Base-by-base conservation (phyloP, 2,329 filamentous ascomycete genomes). In the Colletotrichum incanum region DNA sequence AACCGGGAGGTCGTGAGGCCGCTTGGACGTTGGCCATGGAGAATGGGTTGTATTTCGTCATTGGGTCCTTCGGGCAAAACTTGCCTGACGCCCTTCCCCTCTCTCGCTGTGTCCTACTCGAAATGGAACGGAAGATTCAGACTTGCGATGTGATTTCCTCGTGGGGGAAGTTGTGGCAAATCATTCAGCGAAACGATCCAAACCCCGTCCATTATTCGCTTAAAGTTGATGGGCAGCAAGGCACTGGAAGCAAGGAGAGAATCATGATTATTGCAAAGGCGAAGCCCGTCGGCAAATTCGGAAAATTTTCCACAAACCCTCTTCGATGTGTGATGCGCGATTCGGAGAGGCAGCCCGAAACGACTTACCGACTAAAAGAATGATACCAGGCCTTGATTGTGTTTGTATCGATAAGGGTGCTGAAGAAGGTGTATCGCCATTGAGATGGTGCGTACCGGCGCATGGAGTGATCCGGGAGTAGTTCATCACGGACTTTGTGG, bases 1-100 rank as follows among this genome's bases (percentile, higher is more conserved):
- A 72, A 72, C 65, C 69, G 65, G 58, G 58, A 68, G 50, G 52
- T 64, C 18, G 43, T 6, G 58, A 59, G 50, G 23, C 58, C 58
- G 65, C 20, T 56, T 31, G 7, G 49, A 26, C 55, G 52, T 31
- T 7, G 34, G 16, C 39, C n/a, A 47, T 47, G 31, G 23, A 34
- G 41, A 20, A n/a, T n/a, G 4, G 14, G 49, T 61, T 50, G 65
- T 52, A 56, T 56, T 56, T 49, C 55, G 47, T 45, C 56, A 49
- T 50, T 47, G 39, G 16, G n/a, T 20, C n/a, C n/a, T n/a, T 20
- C 55, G 16, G 45, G 28, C 23, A 63, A 52, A 23, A 28, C 23
- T 45, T 62, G 56, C 49, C 68, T 12, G 66, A 6, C 2, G 5
- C 23, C 4, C 8, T 34, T 34, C 41, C 41, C 49, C 56, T 55